phyloP scores from a whole-genome alignment of 306 rosid genomes.

The Ormosia semicastrata region DNA sequence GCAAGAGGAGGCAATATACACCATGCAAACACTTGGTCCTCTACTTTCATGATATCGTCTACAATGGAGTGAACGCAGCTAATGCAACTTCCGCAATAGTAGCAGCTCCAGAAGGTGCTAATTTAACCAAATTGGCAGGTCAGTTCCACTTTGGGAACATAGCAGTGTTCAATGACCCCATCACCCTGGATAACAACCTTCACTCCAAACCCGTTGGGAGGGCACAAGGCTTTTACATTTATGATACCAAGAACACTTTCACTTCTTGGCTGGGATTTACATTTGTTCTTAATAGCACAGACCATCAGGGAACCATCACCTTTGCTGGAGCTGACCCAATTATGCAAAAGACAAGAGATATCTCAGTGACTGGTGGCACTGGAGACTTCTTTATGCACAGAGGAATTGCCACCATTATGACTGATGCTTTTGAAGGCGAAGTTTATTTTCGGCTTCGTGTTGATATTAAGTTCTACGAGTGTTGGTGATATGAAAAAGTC shows the following conservation, averaged over 20 bases:
- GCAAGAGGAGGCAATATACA: slow-evolving; percentile 13
- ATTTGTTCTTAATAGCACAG: slow-evolving; percentile 46
- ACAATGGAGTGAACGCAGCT: slow-evolving; percentile 59
- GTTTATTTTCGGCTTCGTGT: slow-evolving; percentile 68
- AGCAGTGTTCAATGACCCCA: slow-evolving; percentile 70
- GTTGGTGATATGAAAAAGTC: slow-evolving; percentile 43
- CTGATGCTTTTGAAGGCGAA: slow-evolving; percentile 73
- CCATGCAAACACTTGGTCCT: slow-evolving; percentile 66
- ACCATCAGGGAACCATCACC: slow-evolving; percentile 54
- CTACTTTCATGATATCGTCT: slow-evolving; percentile 67
- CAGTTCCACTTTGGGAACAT: slow-evolving; percentile 65
- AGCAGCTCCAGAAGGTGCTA: slow-evolving; percentile 63
- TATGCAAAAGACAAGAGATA: slow-evolving; percentile 54
- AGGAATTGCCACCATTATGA: slow-evolving; percentile 65
- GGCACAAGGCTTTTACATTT: slow-evolving; percentile 76
- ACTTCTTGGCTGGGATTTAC: slow-evolving; percentile 72
- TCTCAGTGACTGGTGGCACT: slow-evolving; percentile 69
- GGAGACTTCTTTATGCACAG: slow-evolving; percentile 83
- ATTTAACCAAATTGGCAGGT: slow-evolving; percentile 51
- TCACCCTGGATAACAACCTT: slow-evolving; percentile 67
- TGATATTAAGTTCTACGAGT: slow-evolving; percentile 67
- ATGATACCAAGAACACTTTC: slow-evolving; percentile 58
- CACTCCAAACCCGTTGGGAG: slow-evolving; percentile 73
- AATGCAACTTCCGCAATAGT: slow-evolving; percentile 81
- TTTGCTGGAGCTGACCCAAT: slow-evolving; percentile 68